Conservation (phyloP, 495 filamentous ascomycete genomes). For the Tricharina praecox region DNA sequence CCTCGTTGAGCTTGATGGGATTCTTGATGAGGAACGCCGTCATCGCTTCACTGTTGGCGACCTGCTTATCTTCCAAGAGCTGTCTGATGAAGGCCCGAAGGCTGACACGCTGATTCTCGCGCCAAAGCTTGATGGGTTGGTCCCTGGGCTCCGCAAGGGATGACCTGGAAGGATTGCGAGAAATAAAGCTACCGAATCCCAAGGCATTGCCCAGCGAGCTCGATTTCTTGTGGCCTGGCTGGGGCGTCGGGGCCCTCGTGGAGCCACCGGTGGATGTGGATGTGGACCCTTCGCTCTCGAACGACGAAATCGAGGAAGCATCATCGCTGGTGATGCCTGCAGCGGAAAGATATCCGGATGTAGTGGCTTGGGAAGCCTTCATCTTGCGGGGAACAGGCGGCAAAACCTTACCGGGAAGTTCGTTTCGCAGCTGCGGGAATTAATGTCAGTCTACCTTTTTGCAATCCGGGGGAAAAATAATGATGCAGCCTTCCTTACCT, state of each 20-base stretch:
- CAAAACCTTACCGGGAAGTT: constrained; percentile 81
- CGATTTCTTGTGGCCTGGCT: constrained; percentile 12
- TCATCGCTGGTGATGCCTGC: constrained; percentile 33
- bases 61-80: constrained; percentile 65
- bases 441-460: constrained; percentile 1
- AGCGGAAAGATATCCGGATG: constrained; percentile 29
- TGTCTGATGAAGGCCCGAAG: constrained; percentile 75
- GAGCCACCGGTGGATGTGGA: neutral
- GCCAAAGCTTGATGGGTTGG: constrained; percentile 45
- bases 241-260: neutral
- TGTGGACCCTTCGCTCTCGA: constrained; percentile 33
- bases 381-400: constrained; percentile 82
- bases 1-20: constrained; percentile 55
- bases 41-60: constrained; percentile 65
- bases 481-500: constrained; percentile 11
- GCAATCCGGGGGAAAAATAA: too few species aligned
- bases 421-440: constrained; percentile 45
- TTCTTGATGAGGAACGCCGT: constrained; percentile 58
- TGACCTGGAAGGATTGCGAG: constrained; percentile 33
- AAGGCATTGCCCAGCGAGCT: constrained; percentile 24
- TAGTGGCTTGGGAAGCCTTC: constrained; percentile 49
- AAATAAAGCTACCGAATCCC: constrained; percentile 29
- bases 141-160: constrained; percentile 31
- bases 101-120: constrained; percentile 84
- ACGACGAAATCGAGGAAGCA: constrained; percentile 57